phyloP scores from a whole-genome alignment of 2,329 filamentous ascomycete genomes.

The Ustilaginoidea virens region DNA sequence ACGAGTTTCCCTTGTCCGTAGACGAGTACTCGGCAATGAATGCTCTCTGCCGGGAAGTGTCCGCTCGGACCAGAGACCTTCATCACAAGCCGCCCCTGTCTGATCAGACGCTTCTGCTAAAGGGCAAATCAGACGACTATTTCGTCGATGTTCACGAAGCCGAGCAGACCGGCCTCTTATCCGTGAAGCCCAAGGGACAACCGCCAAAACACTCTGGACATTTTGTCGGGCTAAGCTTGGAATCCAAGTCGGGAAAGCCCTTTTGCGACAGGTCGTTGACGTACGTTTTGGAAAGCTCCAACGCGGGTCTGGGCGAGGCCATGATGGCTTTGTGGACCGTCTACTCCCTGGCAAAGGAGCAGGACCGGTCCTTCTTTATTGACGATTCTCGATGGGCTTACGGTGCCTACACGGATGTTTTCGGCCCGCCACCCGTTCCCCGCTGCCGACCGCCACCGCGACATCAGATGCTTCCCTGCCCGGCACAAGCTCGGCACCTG shows the following conservation, averaged over 20 bases:
- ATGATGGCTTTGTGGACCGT: slow-evolving; percentile 72
- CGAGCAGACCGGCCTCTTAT: slow-evolving; percentile 46
- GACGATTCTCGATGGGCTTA: slow-evolving; percentile 78
- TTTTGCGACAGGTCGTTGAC: slow-evolving; percentile 60
- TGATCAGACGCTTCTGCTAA: slow-evolving; percentile 31
- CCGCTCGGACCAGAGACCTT: slow-evolving; percentile 37
- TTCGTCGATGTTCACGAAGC: slow-evolving; percentile 66
- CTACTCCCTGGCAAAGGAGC: slow-evolving; percentile 62
- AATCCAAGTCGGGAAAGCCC: slow-evolving; percentile 28
- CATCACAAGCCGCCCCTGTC: slow-evolving; percentile 19
- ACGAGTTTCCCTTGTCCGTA: slow-evolving; percentile 50
- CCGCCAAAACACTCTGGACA: slow-evolving; percentile 24
- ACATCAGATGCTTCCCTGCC: slow-evolving; percentile 66
- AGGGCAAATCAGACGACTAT: slow-evolving; percentile 48
- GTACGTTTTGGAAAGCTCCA: slow-evolving; percentile 55
- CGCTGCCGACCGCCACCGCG: slow-evolving; percentile 56
- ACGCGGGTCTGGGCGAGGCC: slow-evolving; percentile 63
- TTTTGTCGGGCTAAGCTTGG: slow-evolving; percentile 32
- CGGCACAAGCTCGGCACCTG: slow-evolving; percentile 58
- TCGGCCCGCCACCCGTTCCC: slow-evolving; percentile 48
- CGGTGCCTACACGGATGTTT: slow-evolving; percentile 58
- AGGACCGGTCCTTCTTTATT: slow-evolving; percentile 66
- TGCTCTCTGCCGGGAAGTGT: slow-evolving; percentile 48
- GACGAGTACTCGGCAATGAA: slow-evolving; percentile 57
- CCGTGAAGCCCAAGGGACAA: slow-evolving; percentile 20